Evolutionary conservation across 352 stramenopile species (phyloP), one percentile per base, ranked within the genome.

Genomic region (Phytophthora meadii): DNA sequence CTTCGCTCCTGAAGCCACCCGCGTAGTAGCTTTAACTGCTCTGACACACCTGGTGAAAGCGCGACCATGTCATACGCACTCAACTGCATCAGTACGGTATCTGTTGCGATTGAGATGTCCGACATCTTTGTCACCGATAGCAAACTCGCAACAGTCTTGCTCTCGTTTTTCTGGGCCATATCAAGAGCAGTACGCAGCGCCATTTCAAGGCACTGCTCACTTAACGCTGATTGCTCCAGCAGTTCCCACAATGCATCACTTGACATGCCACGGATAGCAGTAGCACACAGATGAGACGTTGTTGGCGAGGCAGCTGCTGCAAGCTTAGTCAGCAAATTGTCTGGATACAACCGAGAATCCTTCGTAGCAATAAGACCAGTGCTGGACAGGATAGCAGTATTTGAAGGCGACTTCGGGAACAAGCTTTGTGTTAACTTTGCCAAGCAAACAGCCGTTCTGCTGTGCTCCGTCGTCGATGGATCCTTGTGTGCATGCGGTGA

Each of bases 311-410:
- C 60, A n/a, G 85, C 73, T 1, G 73, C 56, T 17, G 87, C 79
- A 41, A 93, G 84, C 50, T 89, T 92, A 30, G 78, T 57, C 36
- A 93, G 45, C 19, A 96, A 72, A 15, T 78, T 48, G 15, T 90
- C 79, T 2, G 88, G 80, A 59, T 90, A 94, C 41, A 94, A 53
- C 3, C 82, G 80, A 5, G 72, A 15, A 44, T 94, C 84, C 53
- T 94, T 94, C 4, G 86, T 92, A 17, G 86, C 88, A 46, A 92
- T 83, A 40, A 93, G 68, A 25, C 82, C 84, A 4, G 84, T 94
- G 44, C 81, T 89, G 15, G 75, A 84, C 9, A 88, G 52, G 25
- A 89, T 90, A 12, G 72, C 72, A 9, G 55, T 68, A 46, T 77
- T 84, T 24, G 74, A 72, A 30, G 79, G 80, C 24, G 71, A 44